These are phyloP conservation scores for Bruguiera hainesii DNA, from an alignment of 441 rosid species.

Conservation along the genomic window DNA sequence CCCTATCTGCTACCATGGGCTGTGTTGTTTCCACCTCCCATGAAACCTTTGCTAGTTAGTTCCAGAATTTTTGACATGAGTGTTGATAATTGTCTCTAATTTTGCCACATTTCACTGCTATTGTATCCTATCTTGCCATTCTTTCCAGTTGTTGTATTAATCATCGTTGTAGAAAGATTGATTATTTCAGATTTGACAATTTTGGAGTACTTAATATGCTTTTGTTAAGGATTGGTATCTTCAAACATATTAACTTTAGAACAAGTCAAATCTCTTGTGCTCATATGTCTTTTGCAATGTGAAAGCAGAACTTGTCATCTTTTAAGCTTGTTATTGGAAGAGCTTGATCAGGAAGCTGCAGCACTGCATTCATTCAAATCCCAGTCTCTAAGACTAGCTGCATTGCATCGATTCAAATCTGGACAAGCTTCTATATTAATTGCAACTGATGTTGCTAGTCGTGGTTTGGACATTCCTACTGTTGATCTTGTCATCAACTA, in stretches of 20 bases:
- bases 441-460: constrained; percentile 95
- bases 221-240: background rate
- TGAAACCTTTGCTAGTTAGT: too few relatives aligned
- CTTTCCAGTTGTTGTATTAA: too few relatives aligned
- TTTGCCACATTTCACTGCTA: too few relatives aligned
- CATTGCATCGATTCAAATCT: constrained; percentile 81
- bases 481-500: constrained; percentile 93
- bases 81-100: too few relatives aligned
- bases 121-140: too few relatives aligned
- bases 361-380: constrained; percentile 81
- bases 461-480: constrained; percentile 95
- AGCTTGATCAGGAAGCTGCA: constrained; percentile 71
- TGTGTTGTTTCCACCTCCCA: too few relatives aligned
- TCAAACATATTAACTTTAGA: background rate
- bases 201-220: background rate
- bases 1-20: too few relatives aligned
- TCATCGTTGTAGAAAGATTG: too few relatives aligned
- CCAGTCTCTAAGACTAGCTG: constrained; percentile 73
- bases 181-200: background rate
- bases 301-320: constrained; percentile 65
- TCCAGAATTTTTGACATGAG: too few relatives aligned
- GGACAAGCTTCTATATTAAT: constrained; percentile 71
- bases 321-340: constrained; percentile 75
- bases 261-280: background rate
- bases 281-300: constrained; percentile 11